Percentiles rank a stretch among this genome's conserved stretches.
Conservation (phyloP, 139 green algal species). For the Axilococcus clingmanii region DNA sequence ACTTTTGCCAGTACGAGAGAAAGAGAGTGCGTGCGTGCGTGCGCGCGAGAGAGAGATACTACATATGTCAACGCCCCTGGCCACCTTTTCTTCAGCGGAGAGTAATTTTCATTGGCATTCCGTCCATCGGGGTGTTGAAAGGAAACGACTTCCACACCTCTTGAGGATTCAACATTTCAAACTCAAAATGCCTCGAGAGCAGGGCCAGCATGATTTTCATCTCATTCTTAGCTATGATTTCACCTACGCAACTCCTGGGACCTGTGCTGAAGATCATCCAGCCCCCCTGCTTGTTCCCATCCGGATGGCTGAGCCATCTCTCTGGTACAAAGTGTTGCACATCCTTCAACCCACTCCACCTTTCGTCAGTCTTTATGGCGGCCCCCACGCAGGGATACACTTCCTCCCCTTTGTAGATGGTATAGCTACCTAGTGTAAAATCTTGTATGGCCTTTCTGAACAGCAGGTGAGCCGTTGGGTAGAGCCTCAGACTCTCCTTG, state of each 20-base stretch:
- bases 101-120: constrained; percentile 4
- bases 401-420: constrained; percentile 6
- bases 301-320: constrained; percentile 11
- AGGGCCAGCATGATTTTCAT: constrained; percentile 13
- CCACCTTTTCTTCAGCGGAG: too few relatives aligned
- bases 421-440: constrained; percentile 13
- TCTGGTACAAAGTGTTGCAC: constrained; percentile 15
- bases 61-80: too few relatives aligned
- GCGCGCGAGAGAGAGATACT: too few relatives aligned
- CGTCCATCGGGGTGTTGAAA: constrained; percentile 2
- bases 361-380: constrained; percentile 3
- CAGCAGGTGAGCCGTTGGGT: background rate
- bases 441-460: background rate
- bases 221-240: constrained; percentile 9
- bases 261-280: constrained; percentile 22
- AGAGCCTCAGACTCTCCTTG: background rate
- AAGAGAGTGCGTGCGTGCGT: too few relatives aligned
- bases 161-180: background rate
- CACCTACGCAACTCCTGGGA: constrained; percentile 9
- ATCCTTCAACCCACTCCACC: background rate
- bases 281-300: background rate
- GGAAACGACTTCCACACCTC: constrained; percentile 4
- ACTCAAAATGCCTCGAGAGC: background rate
- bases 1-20: too few relatives aligned
- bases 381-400: constrained; percentile 5